These are phyloP conservation scores for Fusarium brevicatenulatum DNA, from an alignment of 2,329 filamentous ascomycete species.

Conservation along the genomic window DNA sequence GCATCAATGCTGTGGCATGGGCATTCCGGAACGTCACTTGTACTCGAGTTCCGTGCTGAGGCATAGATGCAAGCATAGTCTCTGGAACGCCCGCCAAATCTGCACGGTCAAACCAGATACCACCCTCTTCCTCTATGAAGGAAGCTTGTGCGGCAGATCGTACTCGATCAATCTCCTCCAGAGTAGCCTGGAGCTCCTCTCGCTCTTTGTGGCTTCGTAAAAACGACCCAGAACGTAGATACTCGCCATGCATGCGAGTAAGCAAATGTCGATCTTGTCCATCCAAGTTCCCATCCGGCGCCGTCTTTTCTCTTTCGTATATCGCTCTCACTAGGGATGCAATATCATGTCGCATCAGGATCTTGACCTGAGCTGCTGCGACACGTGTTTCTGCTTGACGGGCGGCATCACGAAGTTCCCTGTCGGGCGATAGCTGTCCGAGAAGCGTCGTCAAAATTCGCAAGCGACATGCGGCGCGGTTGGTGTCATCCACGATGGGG, in stretches of 20 bases:
- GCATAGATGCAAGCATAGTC: rapidly evolving
- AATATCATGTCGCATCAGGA: not conserved
- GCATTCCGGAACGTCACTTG: not conserved
- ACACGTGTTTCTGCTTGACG: not conserved
- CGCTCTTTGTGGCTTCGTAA: not conserved
- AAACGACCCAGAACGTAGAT: not conserved
- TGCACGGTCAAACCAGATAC: not conserved
- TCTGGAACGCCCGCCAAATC: not conserved
- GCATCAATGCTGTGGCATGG: not conserved
- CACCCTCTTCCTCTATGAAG: not conserved
- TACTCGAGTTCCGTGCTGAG: rapidly evolving
- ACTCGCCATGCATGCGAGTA: not conserved
- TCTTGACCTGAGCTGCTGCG: not conserved
- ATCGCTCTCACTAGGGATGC: not conserved
- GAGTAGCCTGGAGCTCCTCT: not conserved
- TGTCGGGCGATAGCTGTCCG: not conserved
- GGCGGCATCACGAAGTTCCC: not conserved
- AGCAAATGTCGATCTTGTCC: not conserved
- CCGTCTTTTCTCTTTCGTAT: not conserved
- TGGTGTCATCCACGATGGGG: not conserved
- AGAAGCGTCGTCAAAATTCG: not conserved
- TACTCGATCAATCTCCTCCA: not conserved
- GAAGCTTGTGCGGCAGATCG: not conserved
- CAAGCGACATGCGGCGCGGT: not conserved
- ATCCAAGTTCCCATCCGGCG: not conserved